A percentile compares a stretch with the other conserved stretches of the same genome.
These are phyloP conservation scores for Colletotrichum cuscutae DNA, from an alignment of 2,329 filamentous ascomycete species.

Conservation along the genomic window DNA sequence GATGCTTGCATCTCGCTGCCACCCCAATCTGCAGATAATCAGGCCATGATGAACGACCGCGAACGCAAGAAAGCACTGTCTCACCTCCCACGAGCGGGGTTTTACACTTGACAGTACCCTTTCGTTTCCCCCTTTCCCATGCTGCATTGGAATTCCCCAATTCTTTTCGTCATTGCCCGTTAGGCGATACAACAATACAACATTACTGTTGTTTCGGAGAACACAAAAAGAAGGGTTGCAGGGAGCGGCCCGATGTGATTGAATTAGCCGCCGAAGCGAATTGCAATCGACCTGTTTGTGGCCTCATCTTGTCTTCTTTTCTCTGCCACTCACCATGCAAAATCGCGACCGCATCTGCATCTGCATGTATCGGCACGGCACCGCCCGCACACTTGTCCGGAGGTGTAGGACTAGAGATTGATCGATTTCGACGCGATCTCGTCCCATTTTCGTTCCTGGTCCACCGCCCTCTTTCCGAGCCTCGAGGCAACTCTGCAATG, in stretches of 20 bases:
- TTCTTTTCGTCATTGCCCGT: neutral
- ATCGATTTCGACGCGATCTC: neutral
- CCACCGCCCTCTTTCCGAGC: neutral
- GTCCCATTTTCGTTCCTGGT: neutral
- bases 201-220: neutral
- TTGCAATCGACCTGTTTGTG: neutral
- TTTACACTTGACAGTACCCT: neutral
- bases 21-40: conserved; percentile 33
- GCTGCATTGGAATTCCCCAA: neutral
- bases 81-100: conserved; percentile 30
- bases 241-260: neutral
- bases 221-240: neutral
- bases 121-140: conserved; percentile 2
- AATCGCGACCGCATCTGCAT: neutral
- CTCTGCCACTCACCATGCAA: neutral
- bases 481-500: neutral
- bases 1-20: conserved; percentile 21
- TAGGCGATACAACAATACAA: neutral
- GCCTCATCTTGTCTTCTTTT: conserved; percentile 11
- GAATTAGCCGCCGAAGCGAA: neutral
- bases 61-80: conserved; percentile 8
- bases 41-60: conserved; percentile 22
- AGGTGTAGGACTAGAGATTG: neutral
- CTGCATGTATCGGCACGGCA: neutral
- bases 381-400: neutral